A percentile compares a stretch with the other conserved stretches of the same genome.
Conservation (phyloP, 139 green algal species). For the Raphidocelis subcapitata region DNA sequence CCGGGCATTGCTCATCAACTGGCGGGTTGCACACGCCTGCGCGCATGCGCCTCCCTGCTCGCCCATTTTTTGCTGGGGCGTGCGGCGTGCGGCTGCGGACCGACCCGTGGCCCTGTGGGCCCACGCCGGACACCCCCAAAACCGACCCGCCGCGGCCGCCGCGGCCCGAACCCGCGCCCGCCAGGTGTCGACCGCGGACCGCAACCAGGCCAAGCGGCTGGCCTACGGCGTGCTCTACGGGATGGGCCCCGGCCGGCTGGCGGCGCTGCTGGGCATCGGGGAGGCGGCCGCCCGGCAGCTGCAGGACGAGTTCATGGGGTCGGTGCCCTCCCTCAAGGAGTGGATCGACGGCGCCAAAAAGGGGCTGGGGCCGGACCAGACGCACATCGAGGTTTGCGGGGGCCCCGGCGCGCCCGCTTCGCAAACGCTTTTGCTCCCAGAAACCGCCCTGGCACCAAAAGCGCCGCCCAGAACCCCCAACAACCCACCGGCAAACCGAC, state of each 20-base stretch:
- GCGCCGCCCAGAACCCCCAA: too few species aligned
- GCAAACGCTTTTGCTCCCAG: neutral
- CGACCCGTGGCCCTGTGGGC: too few species aligned
- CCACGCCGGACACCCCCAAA: too few species aligned
- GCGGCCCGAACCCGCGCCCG: too few species aligned
- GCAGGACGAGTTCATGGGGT: constrained; percentile 41
- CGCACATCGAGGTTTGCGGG: neutral
- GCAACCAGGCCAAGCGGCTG: constrained; percentile 72
- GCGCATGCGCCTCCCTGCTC: too few species aligned
- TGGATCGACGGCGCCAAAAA: constrained; percentile 21
- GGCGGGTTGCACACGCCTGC: too few species aligned
- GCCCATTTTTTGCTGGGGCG: too few species aligned
- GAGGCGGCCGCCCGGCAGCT: constrained; percentile 32
- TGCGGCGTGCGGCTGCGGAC: too few species aligned
- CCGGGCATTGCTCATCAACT: too few species aligned
- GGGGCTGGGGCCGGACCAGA: neutral
- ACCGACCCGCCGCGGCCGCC: too few species aligned
- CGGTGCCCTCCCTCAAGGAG: constrained; percentile 42
- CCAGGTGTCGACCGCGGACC: constrained; percentile 45
- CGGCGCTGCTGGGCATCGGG: constrained; percentile 40
- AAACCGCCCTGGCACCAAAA: neutral
- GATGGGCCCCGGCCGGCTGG: constrained; percentile 58
- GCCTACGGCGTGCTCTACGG: constrained; percentile 80
- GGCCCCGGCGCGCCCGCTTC: neutral
- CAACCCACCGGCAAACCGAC: constrained; percentile 42